A percentile compares a stretch with the other conserved stretches of the same genome.
Evolutionary conservation across 345 rosid genomes (phyloP).

Genomic region (Draba incana): DNA sequence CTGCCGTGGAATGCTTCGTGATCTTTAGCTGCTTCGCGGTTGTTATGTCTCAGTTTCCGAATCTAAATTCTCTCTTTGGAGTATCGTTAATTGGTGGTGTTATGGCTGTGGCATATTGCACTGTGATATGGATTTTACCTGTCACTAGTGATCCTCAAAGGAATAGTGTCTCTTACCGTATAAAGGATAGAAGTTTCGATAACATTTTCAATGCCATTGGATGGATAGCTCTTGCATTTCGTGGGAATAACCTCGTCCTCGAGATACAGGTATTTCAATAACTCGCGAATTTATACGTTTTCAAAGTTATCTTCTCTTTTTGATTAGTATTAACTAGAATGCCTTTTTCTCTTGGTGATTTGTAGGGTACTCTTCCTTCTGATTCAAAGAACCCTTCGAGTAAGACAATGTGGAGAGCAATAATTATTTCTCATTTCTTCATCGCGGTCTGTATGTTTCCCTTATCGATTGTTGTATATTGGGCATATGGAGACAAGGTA

Average conservation of each 20-base stretch:
- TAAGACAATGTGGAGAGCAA: conserved; percentile 78
- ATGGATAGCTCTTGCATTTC: conserved; percentile 64
- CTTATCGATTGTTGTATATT: conserved; percentile 61
- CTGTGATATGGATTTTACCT: conserved; percentile 61
- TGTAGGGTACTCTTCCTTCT: conserved; percentile 78
- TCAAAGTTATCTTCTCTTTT: background rate
- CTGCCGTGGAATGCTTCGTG: conserved; percentile 58
- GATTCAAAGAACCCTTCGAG: conserved; percentile 69
- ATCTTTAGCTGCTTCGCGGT: conserved; percentile 55
- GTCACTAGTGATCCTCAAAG: conserved; percentile 42
- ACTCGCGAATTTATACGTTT: background rate
- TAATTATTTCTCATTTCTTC: conserved; percentile 52
- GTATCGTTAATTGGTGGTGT: conserved; percentile 58
- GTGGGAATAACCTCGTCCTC: conserved; percentile 74
- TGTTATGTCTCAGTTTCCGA: conserved; percentile 64
- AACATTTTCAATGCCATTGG: conserved; percentile 59
- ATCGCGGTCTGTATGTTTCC: conserved; percentile 64
- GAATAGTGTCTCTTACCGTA: conserved; percentile 49
- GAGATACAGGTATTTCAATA: conserved; percentile 64
- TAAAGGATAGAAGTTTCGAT: conserved; percentile 41
- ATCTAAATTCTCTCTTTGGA: conserved; percentile 68
- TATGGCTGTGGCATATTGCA: conserved; percentile 59
- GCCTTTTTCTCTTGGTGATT: background rate
- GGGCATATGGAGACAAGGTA: conserved; percentile 71
- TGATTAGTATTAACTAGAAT: background rate